Evolutionary conservation across 164 flowering plant genomes (phyloP).

Genomic region (Annona cherimola): DNA sequence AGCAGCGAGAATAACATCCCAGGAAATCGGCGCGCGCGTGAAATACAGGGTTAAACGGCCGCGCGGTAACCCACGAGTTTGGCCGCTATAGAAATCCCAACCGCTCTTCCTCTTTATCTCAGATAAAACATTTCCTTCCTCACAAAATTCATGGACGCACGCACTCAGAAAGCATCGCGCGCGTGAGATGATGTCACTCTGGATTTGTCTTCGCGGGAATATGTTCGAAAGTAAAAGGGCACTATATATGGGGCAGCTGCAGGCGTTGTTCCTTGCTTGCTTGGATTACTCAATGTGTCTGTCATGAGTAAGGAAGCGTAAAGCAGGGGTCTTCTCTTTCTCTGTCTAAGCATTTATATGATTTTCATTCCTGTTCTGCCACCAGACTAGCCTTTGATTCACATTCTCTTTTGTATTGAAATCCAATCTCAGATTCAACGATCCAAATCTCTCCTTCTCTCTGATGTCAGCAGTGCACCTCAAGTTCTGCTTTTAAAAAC

Average conservation of each 20-base stretch:
- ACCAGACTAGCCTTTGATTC: neutral
- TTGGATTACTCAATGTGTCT: neutral
- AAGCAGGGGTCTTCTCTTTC: neutral
- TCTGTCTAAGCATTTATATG: neutral
- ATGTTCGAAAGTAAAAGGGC: neutral
- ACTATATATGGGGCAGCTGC: neutral
- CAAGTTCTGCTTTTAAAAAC: neutral
- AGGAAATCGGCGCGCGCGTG: neutral
- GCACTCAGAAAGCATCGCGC: neutral
- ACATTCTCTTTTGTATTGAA: neutral
- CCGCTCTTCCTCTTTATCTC: neutral
- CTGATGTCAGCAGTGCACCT: neutral
- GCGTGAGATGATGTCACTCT: neutral
- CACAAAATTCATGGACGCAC: neutral
- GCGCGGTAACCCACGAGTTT: neutral
- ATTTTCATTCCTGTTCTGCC: neutral
- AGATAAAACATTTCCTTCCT: too few species aligned
- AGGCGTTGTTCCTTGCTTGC: neutral
- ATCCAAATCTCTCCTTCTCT: neutral
- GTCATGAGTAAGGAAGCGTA: neutral
- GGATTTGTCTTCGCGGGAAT: neutral
- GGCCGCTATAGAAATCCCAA: neutral
- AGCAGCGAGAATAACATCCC: neutral
- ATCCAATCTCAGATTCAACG: neutral
- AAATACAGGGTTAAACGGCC: neutral